Evolutionary conservation across 805 yeast species (phyloP).

Genomic region (Brettanomyces bruxellensis): DNA sequence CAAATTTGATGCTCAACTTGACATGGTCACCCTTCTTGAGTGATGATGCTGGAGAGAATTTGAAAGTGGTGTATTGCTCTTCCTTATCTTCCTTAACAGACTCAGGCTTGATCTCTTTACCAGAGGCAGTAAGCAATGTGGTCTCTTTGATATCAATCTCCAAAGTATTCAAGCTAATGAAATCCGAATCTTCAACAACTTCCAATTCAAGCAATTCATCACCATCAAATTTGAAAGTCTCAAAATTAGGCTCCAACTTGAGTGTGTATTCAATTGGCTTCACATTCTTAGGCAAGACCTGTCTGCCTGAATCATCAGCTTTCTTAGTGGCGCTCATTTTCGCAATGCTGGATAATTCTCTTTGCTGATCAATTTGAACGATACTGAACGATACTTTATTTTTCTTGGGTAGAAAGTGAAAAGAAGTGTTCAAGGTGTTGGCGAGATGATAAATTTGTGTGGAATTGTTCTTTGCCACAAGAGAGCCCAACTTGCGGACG

Average conservation of each 20-base stretch:
- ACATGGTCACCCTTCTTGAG: conserved; percentile 22
- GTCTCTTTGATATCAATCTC: conserved; percentile 20
- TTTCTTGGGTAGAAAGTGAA: too few relatives aligned
- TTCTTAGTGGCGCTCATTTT: neutral
- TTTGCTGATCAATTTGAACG: too few relatives aligned
- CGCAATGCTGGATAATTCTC: too few relatives aligned
- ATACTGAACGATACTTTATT: too few relatives aligned
- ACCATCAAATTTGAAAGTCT: conserved; percentile 41
- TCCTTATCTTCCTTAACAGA: conserved; percentile 31
- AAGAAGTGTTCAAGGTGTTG: too few relatives aligned
- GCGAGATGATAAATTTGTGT: too few relatives aligned
- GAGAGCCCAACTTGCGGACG: too few relatives aligned
- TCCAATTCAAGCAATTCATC: conserved; percentile 41
- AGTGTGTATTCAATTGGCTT: conserved; percentile 72
- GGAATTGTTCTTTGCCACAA: too few relatives aligned
- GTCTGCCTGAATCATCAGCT: conserved; percentile 9
- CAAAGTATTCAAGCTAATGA: conserved; percentile 35
- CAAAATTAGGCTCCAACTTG: conserved; percentile 30
- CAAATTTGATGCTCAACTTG: conserved; percentile 28
- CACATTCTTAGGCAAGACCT: conserved; percentile 38
- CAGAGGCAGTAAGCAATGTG: conserved; percentile 9
- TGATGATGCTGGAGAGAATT: conserved; percentile 34
- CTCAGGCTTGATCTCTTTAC: conserved; percentile 14
- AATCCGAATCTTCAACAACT: conserved; percentile 36
- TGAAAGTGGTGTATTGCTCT: conserved; percentile 57